Evolutionary conservation across 441 rosid genomes (phyloP), one percentile per base, ranked within the genome.

Genomic region (Euphorbia neoarborescens): DNA sequence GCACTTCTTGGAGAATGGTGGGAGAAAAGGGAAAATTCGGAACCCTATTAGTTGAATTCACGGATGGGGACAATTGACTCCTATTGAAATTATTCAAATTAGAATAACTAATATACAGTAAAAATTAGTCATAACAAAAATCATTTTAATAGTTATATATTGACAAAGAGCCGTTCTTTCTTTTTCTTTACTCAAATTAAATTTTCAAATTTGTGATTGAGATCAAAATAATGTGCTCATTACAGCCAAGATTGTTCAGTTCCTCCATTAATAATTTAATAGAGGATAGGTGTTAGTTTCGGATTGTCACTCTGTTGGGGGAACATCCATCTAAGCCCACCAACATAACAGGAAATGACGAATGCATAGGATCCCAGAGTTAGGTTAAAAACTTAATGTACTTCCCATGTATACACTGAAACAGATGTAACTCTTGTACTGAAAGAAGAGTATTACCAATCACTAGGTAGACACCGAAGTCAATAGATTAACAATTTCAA

Each of bases 221-320:
- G n/a, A n/a, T n/a, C n/a, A n/a, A n/a, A 68, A 92, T 84, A 66
- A 88, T 65, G 66, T 90, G 96, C 69, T 87, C 96, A 30, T 82
- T 71, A 70, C 75, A 53, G 72, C 28, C 73, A 74, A 73, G 68
- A 67, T 42, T 80, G 62, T 80, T 86, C 1, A 82, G 61, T 62
- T 75, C 85, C 81, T 90, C 97, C 96, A 90, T 92, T 71, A 87
- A 80, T 70, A 87, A 77, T 89, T 92, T 71, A 87, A 80, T 70
- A 87, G 78, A 2, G 89, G 87, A 71, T 63, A 81, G 62, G 74
- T 76, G 30, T 83, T 82, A 62, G 76, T 81, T 77, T 60, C 80
- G 73, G 66, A 74, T 69, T 75, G 78, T 81, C 73, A 85, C 68
- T 82, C 90, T 67, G 65, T 70, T 51, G 82, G 75, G 78, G 86